A percentile compares a stretch with the other conserved stretches of the same genome.
Conservation (phyloP, 2,329 filamentous ascomycete species). For the Acarospora socialis region DNA sequence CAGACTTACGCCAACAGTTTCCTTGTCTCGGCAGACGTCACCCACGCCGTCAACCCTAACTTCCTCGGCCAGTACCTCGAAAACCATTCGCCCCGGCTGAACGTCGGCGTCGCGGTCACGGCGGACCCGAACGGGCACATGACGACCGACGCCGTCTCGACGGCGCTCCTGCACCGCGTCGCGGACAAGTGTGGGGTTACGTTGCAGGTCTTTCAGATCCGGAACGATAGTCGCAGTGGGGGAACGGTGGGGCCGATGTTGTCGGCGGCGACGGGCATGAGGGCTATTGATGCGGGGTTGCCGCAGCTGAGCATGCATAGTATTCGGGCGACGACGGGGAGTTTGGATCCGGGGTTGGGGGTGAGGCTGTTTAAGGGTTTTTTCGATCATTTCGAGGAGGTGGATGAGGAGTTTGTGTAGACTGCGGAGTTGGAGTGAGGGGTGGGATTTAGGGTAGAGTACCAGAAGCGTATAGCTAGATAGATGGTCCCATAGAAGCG, state of each 20-base stretch:
- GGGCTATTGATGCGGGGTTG: conserved; percentile 12
- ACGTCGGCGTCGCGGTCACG: conserved; percentile 68
- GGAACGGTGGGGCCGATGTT: conserved; percentile 86
- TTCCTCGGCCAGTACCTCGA: conserved; percentile 73
- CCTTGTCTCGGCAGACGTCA: conserved; percentile 84
- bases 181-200: conserved; percentile 58
- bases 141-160: conserved; percentile 82
- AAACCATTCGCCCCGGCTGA: conserved; percentile 74
- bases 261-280: conserved; percentile 15
- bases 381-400: conserved; percentile 13
- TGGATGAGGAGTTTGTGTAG: conserved; percentile 11
- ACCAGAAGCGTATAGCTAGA: too few relatives aligned
- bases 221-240: conserved; percentile 78
- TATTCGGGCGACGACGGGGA: conserved; percentile 14
- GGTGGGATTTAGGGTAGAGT: background rate
- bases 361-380: conserved; percentile 14
- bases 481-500: too few relatives aligned
- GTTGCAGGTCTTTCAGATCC: conserved; percentile 83
- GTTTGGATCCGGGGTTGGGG: conserved; percentile 12
- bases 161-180: conserved; percentile 63
- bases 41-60: conserved; percentile 88
- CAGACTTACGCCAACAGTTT: conserved; percentile 87
- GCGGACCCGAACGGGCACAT: conserved; percentile 87
- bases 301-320: conserved; percentile 15
- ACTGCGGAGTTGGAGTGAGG: background rate